Percentiles rank a stretch among this genome's conserved stretches.
These are phyloP conservation scores for Starmerella ratchasimensis DNA, from an alignment of 805 yeast species.

Conservation along the genomic window DNA sequence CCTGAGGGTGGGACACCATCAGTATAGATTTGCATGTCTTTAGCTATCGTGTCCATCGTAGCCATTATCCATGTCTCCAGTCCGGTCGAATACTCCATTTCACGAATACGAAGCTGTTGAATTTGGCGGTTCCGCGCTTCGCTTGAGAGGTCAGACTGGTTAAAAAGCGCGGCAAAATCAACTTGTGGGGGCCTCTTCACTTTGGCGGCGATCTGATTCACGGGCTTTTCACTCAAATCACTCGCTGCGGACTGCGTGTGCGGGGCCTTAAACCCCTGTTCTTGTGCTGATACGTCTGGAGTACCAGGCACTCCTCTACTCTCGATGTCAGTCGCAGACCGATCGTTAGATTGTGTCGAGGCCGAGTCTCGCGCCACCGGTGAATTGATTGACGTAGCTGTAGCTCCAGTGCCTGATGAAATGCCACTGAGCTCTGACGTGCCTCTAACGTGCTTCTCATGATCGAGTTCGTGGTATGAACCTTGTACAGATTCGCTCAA, in stretches of 20 bases:
- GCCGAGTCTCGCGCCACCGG: neutral
- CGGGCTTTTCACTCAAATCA: neutral
- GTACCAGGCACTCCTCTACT: too few species aligned
- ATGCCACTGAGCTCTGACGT: constrained; percentile 7
- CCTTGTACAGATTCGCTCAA: too few species aligned
- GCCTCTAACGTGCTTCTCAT: too few species aligned
- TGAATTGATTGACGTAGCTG: neutral
- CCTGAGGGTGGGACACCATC: constrained; percentile 24
- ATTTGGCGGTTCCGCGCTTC: constrained; percentile 23
- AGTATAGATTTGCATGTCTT: constrained; percentile 16
- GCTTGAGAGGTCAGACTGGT: constrained; percentile 17
- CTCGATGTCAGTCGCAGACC: too few species aligned
- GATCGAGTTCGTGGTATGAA: too few species aligned
- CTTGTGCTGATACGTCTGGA: too few species aligned
- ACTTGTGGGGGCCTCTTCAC: constrained; percentile 25
- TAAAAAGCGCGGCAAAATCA: constrained; percentile 25
- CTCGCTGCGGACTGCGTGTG: too few species aligned
- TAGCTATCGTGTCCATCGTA: constrained; percentile 9
- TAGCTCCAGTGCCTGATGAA: constrained; percentile 8
- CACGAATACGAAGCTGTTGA: constrained; percentile 22
- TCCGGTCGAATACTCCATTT: constrained; percentile 26
- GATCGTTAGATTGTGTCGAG: too few species aligned
- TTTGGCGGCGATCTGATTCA: constrained; percentile 11
- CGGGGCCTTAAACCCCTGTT: too few species aligned
- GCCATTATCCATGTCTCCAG: constrained; percentile 25